Conservation (phyloP, 192 early-diverging fungal species). For the Anaeromyces robustus region DNA sequence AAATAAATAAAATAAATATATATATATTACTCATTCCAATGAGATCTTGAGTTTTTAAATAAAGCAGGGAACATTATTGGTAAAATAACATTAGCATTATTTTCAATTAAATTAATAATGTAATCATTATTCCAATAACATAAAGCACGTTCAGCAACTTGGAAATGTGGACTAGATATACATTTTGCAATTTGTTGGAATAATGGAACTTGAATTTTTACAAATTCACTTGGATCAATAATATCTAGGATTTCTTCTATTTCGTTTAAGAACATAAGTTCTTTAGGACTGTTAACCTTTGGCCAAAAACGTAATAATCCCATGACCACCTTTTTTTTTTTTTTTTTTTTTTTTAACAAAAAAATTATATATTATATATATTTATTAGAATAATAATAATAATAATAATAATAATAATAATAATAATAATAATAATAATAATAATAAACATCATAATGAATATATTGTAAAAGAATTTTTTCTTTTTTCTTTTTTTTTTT, state of each 20-base stretch:
- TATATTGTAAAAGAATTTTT: too few relatives aligned
- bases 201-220: slow-evolving; percentile 72
- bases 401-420: too few relatives aligned
- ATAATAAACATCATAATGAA: too few relatives aligned
- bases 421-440: too few relatives aligned
- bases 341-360: too few relatives aligned
- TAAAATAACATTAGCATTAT: slow-evolving; percentile 78
- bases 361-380: too few relatives aligned
- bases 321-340: slow-evolving; percentile 46
- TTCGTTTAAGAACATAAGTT: slow-evolving; percentile 99
- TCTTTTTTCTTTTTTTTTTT: too few relatives aligned
- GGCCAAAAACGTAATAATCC: slow-evolving; percentile 92
- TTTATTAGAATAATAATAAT: too few relatives aligned
- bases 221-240: slow-evolving; percentile 82
- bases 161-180: slow-evolving; percentile 94
- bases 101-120: slow-evolving; percentile 86
- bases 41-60: slow-evolving; percentile 85
- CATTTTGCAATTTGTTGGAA: slow-evolving; percentile 86
- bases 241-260: slow-evolving; percentile 94
- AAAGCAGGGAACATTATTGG: slow-evolving; percentile 92
- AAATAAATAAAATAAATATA: too few relatives aligned
- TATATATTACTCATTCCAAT: slow-evolving; percentile 87
- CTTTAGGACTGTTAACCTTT: slow-evolving; percentile 97
- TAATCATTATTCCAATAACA: slow-evolving; percentile 99
- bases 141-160: slow-evolving; percentile 96